A percentile compares a stretch with the other conserved stretches of the same genome.
Conservation (phyloP, 257 asterid genomes). For the Orobanche coerulescens region DNA sequence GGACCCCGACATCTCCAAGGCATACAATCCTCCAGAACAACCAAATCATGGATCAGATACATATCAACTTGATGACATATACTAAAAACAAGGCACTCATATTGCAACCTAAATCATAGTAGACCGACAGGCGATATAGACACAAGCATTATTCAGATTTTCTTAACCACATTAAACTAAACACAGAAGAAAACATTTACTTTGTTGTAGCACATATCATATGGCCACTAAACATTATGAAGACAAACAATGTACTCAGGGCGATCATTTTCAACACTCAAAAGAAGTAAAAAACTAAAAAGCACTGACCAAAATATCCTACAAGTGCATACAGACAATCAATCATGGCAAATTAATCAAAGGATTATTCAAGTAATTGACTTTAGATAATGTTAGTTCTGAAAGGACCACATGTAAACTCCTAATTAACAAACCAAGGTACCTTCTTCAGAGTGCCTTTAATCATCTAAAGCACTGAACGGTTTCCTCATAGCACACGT, state of each 20-base stretch:
- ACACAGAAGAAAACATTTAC: not conserved
- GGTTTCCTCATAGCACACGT: slow-evolving; percentile 83
- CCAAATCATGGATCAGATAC: slow-evolving; percentile 65
- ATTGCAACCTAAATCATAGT: not conserved
- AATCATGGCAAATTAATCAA: not conserved
- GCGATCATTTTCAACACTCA: not conserved
- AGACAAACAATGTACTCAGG: not conserved
- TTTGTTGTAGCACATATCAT: not conserved
- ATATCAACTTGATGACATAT: slow-evolving; percentile 30
- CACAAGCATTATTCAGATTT: not conserved
- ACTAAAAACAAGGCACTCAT: slow-evolving; percentile 7
- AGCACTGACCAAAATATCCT: not conserved
- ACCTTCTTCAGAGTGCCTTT: slow-evolving; percentile 95
- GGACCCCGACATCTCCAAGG: slow-evolving; percentile 57
- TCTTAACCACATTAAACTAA: not conserved
- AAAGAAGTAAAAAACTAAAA: not conserved
- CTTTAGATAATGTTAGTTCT: slow-evolving; percentile 22
- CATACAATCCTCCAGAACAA: slow-evolving; percentile 63
- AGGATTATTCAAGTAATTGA: not conserved
- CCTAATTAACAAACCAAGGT: slow-evolving; percentile 88
- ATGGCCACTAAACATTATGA: not conserved
- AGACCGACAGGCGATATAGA: slow-evolving; percentile 2
- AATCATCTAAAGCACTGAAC: slow-evolving; percentile 88
- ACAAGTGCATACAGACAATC: not conserved
- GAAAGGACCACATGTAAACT: slow-evolving; percentile 44